Base-by-base conservation (phyloP, 805 yeast species). In the Cephaloascus albidus region DNA sequence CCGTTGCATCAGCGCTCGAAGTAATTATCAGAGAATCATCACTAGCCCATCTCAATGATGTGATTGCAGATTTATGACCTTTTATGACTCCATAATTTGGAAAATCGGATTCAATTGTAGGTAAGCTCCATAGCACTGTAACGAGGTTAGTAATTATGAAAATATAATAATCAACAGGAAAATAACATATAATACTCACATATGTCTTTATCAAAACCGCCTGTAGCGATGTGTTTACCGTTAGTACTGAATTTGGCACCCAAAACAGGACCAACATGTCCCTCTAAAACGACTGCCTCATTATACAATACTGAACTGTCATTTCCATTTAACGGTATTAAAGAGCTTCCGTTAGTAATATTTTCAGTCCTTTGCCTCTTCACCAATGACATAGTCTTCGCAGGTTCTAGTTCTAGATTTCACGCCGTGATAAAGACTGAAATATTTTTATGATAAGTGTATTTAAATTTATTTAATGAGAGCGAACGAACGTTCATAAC, bases 11-110 rank as follows among this genome's bases (percentile, higher is more conserved):
- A 0, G 89, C 78, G 19, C 85, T 73, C 2, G 77, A 59, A 2
- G 81, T 61, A 14, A 66, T 69, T 2, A 79, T 15, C 2, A 54
- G 44, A 12, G 60, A 45, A 28, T 72, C 76, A 33, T 72, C 68
- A 4, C 57, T 47, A 3, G 55, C 42, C 85, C 89, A 84, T 20
- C 59, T 53, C 8, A 83, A 47, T 1, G 78, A 70, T 0, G 86
- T 74, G 0, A 85, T 67, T 0, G 87, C 86, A 4, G 76, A 72
- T 42, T 78, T 79, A 50, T 81, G 86, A 3, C 81, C 85, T 10
- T 46, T 42, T 3, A 74, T 44, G 3, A 61, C 55, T 3, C 80
- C 81, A 43, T 55, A 65, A 48, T 75, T 76, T 1, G 33, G 35
- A 8, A 45, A 48, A 3, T 53, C 55, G 2, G 42, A 41, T 10